phyloP scores from a whole-genome alignment of 305 asterid species.

The Rubia peregrina region DNA sequence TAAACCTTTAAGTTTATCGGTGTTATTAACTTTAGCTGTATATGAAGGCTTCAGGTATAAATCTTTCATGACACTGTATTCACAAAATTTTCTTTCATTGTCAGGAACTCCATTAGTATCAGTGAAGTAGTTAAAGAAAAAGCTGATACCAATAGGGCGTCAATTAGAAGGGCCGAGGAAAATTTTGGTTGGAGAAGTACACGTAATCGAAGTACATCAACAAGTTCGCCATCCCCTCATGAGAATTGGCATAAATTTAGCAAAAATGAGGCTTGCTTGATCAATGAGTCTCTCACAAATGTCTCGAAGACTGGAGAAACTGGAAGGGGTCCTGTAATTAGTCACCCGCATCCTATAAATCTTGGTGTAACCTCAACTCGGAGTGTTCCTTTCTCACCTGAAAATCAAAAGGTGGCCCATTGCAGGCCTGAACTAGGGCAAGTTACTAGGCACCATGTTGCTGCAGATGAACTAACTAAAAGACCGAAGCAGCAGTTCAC shows the following conservation, averaged over 20 bases:
- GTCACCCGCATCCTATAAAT: constrained; percentile 18
- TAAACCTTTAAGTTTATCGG: not conserved
- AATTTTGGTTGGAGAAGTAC: constrained; percentile 54
- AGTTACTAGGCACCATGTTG: constrained; percentile 3
- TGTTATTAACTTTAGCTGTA: not conserved
- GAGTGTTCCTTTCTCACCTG: constrained; percentile 28
- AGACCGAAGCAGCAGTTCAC: constrained; percentile 17
- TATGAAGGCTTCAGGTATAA: constrained; percentile 4
- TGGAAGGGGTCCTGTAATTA: constrained; percentile 26
- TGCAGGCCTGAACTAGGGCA: constrained; percentile 23
- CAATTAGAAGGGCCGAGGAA: constrained; percentile 27
- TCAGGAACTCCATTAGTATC: constrained; percentile 34
- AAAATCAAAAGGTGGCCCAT: constrained; percentile 27
- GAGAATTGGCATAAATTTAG: constrained; percentile 20
- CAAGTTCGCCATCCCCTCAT: constrained; percentile 24
- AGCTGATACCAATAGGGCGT: constrained; percentile 20
- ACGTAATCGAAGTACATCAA: constrained; percentile 32
- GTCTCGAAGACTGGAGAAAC: constrained; percentile 32
- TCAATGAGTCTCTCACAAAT: constrained; percentile 28
- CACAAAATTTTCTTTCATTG: not conserved
- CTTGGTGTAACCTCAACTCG: constrained; percentile 29
- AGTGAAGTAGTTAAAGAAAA: constrained; percentile 31
- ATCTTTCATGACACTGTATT: not conserved
- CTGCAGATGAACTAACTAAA: not conserved
- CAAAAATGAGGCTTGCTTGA: constrained; percentile 20